Evolutionary conservation across 495 filamentous ascomycete species (phyloP), one percentile per base, ranked within the genome.

Genomic region (Parachaetomium inaequale): DNA sequence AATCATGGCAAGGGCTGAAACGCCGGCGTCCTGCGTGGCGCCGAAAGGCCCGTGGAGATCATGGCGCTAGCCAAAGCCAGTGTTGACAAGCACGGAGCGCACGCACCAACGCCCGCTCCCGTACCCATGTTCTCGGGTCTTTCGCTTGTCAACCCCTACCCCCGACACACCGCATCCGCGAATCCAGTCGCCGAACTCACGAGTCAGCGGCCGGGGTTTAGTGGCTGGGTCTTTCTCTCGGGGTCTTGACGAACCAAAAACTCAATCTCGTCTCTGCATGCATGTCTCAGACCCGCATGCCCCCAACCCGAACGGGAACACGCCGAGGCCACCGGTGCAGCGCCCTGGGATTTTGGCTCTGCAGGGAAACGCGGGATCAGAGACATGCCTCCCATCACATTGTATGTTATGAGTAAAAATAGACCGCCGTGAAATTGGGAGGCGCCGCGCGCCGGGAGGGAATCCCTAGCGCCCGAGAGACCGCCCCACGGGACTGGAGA

Each of bases 11-110:
- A 57, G 25, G 54, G 54, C 59, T 62, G 59, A 66, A 66, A 66
- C 63, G 31, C 59, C 53, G 63, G 59, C 49, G 53, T 53, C 43
- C 49, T 55, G 52, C 56, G 50, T 68, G 70, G 70, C 68, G 70
- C 59, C 61, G 59, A 49, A 34, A 34, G 45, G 50, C 50, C 55
- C 31, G 57, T 46, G 65, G 38, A 45, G 68, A 68, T 70, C 68
- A 67, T 63, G 55, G 55, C 59, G 68, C 65, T 61, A 68, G 7
- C 14, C n/a, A 8, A n/a, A 55, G 8, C 17, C 4, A 55, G 23
- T 17, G 42, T 19, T 5, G 42, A 46, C 42, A 46, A 46, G 42
- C 42, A 46, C 42, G 21, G 53, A 14, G 15, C 25, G 49, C 56
- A 59, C 31, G 43, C 36, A 36, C 29, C 56, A 57, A 31, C 56